Base-by-base conservation (phyloP, 2,329 filamentous ascomycete species). In the Trichoderma lentiforme region DNA sequence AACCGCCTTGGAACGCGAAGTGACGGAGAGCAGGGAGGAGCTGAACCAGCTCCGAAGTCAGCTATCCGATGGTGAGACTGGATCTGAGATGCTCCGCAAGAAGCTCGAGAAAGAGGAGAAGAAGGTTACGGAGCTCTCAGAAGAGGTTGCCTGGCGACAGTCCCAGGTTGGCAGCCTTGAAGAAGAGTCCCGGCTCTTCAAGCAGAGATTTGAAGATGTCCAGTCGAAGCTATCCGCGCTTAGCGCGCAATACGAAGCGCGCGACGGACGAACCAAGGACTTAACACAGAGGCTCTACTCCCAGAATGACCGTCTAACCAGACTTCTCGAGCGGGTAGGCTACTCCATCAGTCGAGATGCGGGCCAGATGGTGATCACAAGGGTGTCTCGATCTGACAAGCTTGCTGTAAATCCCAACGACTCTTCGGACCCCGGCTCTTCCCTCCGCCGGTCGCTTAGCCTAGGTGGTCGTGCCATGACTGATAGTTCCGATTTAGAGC, bases 301-400 rank as follows among this genome's bases (percentile, higher is more conserved):
- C 1, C 93, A 97, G 73, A 95, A 96, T 74, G 93, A 97, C 76
- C 91, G 93, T 28, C 85, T 98, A n/a, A 88, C 89, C 72, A 90
- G 92, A 66, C 89, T 99, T 62, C 86, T 99, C 0, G 95, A 98
- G 78, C 89, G 94, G 34, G 86, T 98, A 5, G 95, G 95, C 14
- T 97, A 96, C 78, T 90, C 92, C 0, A 88, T 98, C 18, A 89
- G 90, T 3, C 90, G 93, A 39, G 90, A 94, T 74, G 90, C 92
- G 53, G 89, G 89, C 26, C 86, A 86, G 15, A 93, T 97, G 88
- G 82, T 88, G 1, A 90, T 98, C 63, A 92, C 94, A 78, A 92
- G 94, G 76, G 81, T 91, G 36, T 88, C 89, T 5, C 87, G 88
- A 21, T 83, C 88, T 3, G 90, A 91, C 74, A 86, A 89, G 74